A percentile compares a stretch with the other conserved stretches of the same genome.
Conservation (phyloP, 306 rosid species). For the Hippophae tibetana region DNA sequence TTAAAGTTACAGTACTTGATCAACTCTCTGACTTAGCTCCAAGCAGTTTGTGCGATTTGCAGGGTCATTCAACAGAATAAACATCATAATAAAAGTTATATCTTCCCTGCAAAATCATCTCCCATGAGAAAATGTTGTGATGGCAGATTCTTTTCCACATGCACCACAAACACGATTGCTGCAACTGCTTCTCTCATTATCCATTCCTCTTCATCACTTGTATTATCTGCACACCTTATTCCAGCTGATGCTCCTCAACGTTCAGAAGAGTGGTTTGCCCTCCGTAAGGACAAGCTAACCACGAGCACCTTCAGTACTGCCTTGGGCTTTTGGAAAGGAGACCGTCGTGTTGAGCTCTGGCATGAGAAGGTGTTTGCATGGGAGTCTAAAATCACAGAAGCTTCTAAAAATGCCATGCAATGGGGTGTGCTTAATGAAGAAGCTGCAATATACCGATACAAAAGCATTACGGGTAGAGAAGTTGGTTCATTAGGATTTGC, state of each 20-base stretch:
- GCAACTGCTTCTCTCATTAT: conserved; percentile 17
- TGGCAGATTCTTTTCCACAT: conserved; percentile 28
- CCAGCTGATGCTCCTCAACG: conserved; percentile 59
- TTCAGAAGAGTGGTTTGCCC: conserved; percentile 94
- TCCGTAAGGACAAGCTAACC: conserved; percentile 81
- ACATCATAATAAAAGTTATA: conserved; percentile 22
- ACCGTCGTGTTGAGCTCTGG: conserved; percentile 75
- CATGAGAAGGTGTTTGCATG: conserved; percentile 60
- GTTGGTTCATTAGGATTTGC: conserved; percentile 72
- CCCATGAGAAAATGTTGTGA: conserved; percentile 21
- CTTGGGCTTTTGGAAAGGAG: conserved; percentile 88
- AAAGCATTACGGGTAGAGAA: conserved; percentile 61
- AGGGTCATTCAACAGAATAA: conserved; percentile 21
- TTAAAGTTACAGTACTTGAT: too few relatives aligned
- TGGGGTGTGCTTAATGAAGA: conserved; percentile 91
- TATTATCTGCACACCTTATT: conserved; percentile 31
- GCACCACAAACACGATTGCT: conserved; percentile 17
- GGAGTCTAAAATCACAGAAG: conserved; percentile 28
- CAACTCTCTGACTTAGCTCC: too few relatives aligned
- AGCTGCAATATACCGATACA: conserved; percentile 63
- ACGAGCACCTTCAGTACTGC: conserved; percentile 94
- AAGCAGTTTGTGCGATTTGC: neutral
- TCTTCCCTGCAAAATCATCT: conserved; percentile 22
- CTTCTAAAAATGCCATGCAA: conserved; percentile 57
- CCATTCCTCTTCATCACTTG: conserved; percentile 30